A percentile compares a stretch with the other conserved stretches of the same genome.
phyloP scores from a whole-genome alignment of 2,329 filamentous ascomycete species.

The Epichloe typhina region DNA sequence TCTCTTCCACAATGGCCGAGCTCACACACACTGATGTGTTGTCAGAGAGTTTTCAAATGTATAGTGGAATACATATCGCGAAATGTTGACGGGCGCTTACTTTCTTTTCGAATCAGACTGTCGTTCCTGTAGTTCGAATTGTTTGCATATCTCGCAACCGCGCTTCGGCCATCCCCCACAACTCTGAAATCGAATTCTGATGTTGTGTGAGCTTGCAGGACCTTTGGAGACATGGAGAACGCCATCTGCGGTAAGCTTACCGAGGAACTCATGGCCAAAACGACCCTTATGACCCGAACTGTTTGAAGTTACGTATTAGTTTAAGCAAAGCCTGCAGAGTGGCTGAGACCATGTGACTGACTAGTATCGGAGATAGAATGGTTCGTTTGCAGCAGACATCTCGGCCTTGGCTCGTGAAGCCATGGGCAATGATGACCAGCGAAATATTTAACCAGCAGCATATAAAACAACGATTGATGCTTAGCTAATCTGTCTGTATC shows the following conservation, averaged over 20 bases:
- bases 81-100: slow-evolving; percentile 39
- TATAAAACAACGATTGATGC: background rate
- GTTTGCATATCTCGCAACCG: slow-evolving; percentile 92
- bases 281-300: slow-evolving; percentile 96
- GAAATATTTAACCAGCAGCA: too few species aligned
- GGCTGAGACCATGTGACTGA: slow-evolving; percentile 33
- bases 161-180: slow-evolving; percentile 87
- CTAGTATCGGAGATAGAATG: slow-evolving; percentile 97
- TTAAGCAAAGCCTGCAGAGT: background rate
- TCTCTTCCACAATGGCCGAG: slow-evolving; percentile 77
- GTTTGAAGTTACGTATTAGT: slow-evolving; percentile 7
- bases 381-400: slow-evolving; percentile 60
- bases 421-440: background rate
- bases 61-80: background rate
- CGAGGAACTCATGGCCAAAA: slow-evolving; percentile 95
- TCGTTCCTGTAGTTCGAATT: slow-evolving; percentile 99
- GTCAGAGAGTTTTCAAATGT: background rate
- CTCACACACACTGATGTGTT: slow-evolving; percentile 75
- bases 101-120: slow-evolving; percentile 97
- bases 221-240: background rate
- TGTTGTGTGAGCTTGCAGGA: background rate
- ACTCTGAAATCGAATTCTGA: slow-evolving; percentile 93
- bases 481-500: background rate
- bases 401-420: background rate
- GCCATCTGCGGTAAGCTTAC: slow-evolving; percentile 29